phyloP scores from a whole-genome alignment of 2,329 filamentous ascomycete genomes.

The Truncatella angustata region DNA sequence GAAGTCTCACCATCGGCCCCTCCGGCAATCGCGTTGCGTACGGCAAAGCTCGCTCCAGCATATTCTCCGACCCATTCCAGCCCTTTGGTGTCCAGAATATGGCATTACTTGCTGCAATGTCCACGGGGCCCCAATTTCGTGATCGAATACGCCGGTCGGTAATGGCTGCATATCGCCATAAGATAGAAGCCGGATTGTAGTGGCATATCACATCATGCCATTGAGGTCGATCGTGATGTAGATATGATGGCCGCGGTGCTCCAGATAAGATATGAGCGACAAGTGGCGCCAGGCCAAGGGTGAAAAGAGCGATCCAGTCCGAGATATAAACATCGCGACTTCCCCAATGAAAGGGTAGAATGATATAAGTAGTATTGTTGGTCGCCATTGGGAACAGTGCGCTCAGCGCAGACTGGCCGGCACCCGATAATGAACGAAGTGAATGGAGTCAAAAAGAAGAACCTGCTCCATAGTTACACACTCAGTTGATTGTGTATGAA shows the following conservation, averaged over 20 bases:
- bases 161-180: neutral
- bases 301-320: conserved; percentile 5
- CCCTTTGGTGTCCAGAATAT: neutral
- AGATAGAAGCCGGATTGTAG: neutral
- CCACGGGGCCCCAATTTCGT: neutral
- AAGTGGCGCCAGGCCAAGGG: conserved; percentile 12
- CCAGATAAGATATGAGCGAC: conserved; percentile 13
- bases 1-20: neutral
- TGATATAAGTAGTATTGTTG: neutral
- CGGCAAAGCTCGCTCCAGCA: neutral
- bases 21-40: neutral
- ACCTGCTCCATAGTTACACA: too few species aligned
- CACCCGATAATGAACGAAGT: neutral
- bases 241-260: neutral
- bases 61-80: neutral
- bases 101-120: neutral
- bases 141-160: neutral
- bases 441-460: neutral
- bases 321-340: neutral
- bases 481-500: too few species aligned
- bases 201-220: neutral
- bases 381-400: neutral
- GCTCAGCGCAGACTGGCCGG: neutral
- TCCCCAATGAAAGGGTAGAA: neutral
- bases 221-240: neutral